Evolutionary conservation across 2,329 filamentous ascomycete species (phyloP).

Genomic region (Sarocladiaceae sp.): DNA sequence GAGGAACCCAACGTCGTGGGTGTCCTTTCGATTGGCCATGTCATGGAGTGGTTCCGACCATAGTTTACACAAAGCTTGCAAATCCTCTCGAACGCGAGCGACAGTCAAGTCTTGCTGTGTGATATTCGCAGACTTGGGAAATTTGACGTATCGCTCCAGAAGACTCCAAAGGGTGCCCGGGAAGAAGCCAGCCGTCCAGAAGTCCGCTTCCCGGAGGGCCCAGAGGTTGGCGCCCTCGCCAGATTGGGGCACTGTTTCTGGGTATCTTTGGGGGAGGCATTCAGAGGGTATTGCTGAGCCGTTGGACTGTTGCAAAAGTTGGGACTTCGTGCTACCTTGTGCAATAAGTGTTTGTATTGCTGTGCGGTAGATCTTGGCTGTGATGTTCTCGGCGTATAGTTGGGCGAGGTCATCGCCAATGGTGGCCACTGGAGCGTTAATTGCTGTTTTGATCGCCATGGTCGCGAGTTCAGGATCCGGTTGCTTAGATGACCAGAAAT

Average conservation of each 20-base stretch:
- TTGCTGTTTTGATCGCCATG: no score
- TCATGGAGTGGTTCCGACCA: slow-evolving; percentile 33
- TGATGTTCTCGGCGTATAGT: slow-evolving; percentile 16
- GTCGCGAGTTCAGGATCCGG: no score
- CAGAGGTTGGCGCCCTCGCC: slow-evolving; percentile 15
- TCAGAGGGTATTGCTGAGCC: not conserved
- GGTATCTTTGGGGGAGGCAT: slow-evolving; percentile 12
- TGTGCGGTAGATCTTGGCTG: slow-evolving; percentile 17
- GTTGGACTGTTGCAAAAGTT: no score
- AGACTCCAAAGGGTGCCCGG: slow-evolving; percentile 30
- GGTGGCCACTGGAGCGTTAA: not conserved
- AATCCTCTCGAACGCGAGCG: slow-evolving; percentile 10
- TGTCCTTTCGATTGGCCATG: slow-evolving; percentile 38
- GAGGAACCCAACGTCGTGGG: slow-evolving; percentile 52
- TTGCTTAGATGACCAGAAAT: no score
- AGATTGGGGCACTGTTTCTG: slow-evolving; percentile 17
- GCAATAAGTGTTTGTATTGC: slow-evolving; percentile 11
- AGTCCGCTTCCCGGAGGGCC: slow-evolving; percentile 15
- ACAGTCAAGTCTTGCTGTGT: slow-evolving; percentile 14
- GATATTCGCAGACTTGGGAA: slow-evolving; percentile 19
- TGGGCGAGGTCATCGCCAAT: slow-evolving; percentile 1
- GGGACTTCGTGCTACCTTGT: slow-evolving; percentile 13
- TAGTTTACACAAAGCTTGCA: slow-evolving; percentile 20
- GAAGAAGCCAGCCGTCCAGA: slow-evolving; percentile 36
- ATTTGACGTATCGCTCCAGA: slow-evolving; percentile 27